Percentiles rank a stretch among this genome's conserved stretches.
These are phyloP conservation scores for Glycine tomentella DNA, from an alignment of 306 rosid species.

Conservation along the genomic window DNA sequence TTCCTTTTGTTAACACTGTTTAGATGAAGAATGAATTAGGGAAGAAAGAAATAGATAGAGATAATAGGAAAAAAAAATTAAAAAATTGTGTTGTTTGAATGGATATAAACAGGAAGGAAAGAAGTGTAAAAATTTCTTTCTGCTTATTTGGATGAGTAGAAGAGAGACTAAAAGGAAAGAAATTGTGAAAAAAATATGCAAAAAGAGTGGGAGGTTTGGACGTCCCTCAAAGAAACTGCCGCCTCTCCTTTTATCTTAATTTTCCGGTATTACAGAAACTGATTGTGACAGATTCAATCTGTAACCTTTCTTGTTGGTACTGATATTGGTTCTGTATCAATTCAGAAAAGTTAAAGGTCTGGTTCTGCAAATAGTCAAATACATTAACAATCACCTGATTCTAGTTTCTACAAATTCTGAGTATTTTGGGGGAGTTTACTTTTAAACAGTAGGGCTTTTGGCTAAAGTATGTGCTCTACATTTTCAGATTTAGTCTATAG, in stretches of 20 bases:
- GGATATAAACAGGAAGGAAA: no score
- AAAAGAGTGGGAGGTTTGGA: no score
- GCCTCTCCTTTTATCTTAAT: neutral
- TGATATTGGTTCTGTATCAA: neutral
- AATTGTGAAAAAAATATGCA: no score
- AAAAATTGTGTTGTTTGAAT: no score
- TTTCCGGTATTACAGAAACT: neutral
- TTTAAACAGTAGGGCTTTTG: constrained; percentile 2
- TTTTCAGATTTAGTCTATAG: constrained; percentile 2
- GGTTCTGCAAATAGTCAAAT: no score
- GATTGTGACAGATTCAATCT: neutral
- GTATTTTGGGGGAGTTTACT: neutral
- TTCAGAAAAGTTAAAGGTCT: neutral
- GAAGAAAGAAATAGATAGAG: no score
- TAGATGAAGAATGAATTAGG: no score
- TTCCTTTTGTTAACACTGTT: no score
- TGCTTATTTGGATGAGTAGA: no score
- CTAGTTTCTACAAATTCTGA: neutral
- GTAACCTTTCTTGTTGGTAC: neutral
- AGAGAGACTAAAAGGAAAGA: no score
- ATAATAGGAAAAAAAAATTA: no score
- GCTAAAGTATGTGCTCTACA: constrained; percentile 7
- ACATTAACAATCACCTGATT: neutral
- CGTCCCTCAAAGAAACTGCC: neutral
- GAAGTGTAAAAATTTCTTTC: no score